Evolutionary conservation across 805 yeast species (phyloP), one percentile per base, ranked within the genome.

Genomic region (Myxozyma vanderwaltii): DNA sequence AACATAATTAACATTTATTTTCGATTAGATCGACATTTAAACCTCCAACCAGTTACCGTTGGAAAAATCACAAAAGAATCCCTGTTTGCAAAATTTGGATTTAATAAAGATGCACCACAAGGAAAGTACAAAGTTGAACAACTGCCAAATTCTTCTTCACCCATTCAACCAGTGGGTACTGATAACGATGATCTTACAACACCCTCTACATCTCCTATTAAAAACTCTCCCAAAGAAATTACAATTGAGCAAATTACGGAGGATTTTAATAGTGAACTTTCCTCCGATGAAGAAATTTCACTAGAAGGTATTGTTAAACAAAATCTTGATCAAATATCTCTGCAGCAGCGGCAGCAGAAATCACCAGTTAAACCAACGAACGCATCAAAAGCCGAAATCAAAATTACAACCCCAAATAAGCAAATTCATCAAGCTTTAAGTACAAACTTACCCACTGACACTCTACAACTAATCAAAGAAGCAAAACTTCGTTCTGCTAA

Each of bases 1-100:
- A 17, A 8, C 7, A 23, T 19, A 12, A 36, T 39, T 15, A 15
- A 8, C 3, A 1, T 26, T 17, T 24, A n/a, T 29, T 29, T 29
- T 29, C 10, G 33, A 29, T 17, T 38, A 59, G 63, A 46, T 35
- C 63, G 59, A 3, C 60, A 60, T 31, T 40, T 60, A 13, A 55
- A 56, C 12, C 29, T 52, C 3, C 51, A 60, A 41, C 59, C 63
- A 12, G 45, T 46, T 17, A 60, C 63, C 15, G 39, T 52, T 19
- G 49, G 43, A 17, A 60, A 56, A 31, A 12, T 38, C 29, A 39
- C 49, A n/a, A 56, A 51, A 29, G 54, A 56, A 13, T 40, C 58
- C 2, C 45, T 60, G 7, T 56, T 60, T 55, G 56, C 55, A 2
- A 51, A 52, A 24, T 60, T 60, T 45, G 51, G 49, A 45, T 60